Conservation (phyloP, 306 rosid species). For the Rosa lucieae region DNA sequence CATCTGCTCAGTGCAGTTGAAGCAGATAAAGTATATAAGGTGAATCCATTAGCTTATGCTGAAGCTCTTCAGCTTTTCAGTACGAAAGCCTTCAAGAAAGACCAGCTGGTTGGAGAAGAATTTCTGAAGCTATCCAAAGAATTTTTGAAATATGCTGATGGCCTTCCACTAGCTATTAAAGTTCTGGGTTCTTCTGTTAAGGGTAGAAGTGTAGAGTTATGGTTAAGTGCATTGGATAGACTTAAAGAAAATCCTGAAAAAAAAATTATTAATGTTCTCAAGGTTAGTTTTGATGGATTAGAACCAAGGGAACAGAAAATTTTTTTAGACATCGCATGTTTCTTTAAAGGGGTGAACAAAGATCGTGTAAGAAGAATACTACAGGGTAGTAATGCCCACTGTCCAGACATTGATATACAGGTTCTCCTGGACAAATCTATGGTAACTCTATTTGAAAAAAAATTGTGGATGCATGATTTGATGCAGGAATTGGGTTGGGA, state of each 20-base stretch:
- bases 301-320: not conserved
- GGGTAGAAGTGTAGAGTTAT: not conserved
- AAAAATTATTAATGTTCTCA: not conserved
- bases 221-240: not conserved
- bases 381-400: not conserved
- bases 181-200: slow-evolving; percentile 11
- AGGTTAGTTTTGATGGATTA: slow-evolving; percentile 16
- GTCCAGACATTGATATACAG: slow-evolving; percentile 1
- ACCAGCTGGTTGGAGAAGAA: not conserved
- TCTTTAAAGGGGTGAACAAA: slow-evolving; percentile 4
- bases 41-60: not conserved
- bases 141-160: slow-evolving; percentile 10
- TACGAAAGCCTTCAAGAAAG: not conserved
- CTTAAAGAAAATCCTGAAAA: not conserved
- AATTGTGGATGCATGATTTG: slow-evolving; percentile 19
- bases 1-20: not conserved
- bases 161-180: slow-evolving; percentile 22
- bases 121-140: not conserved
- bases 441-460: not conserved
- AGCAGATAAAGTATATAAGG: not conserved
- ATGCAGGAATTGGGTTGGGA: not conserved
- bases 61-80: slow-evolving; percentile 15
- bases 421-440: slow-evolving; percentile 17
- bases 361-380: slow-evolving; percentile 15
- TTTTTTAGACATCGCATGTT: slow-evolving; percentile 24